A percentile compares a stretch with the other conserved stretches of the same genome.
These are phyloP conservation scores for Penicillium sp. DNA, from an alignment of 2,329 filamentous ascomycete genomes.

Conservation along the genomic window DNA sequence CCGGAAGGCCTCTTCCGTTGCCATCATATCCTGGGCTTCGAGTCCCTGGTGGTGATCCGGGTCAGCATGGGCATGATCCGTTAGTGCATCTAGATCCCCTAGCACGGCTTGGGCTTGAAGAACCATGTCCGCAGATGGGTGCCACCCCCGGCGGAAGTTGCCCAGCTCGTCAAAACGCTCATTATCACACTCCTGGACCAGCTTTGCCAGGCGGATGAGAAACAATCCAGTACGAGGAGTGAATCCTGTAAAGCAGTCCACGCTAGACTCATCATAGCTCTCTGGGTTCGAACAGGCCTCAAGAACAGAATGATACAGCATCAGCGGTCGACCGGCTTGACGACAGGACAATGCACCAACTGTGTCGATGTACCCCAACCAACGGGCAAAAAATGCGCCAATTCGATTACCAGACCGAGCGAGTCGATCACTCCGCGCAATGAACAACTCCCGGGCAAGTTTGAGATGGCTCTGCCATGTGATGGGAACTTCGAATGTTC, in stretches of 20 bases:
- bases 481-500: slow-evolving; percentile 76
- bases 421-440: slow-evolving; percentile 61
- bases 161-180: slow-evolving; percentile 60
- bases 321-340: slow-evolving; percentile 53
- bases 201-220: slow-evolving; percentile 69
- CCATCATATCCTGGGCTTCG: slow-evolving; percentile 53
- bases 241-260: slow-evolving; percentile 80
- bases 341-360: slow-evolving; percentile 69
- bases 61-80: slow-evolving; percentile 39
- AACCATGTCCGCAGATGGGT: slow-evolving; percentile 56
- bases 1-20: slow-evolving; percentile 77
- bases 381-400: slow-evolving; percentile 74
- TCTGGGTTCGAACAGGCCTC: slow-evolving; percentile 52
- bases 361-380: slow-evolving; percentile 83
- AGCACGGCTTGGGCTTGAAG: slow-evolving; percentile 61
- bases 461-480: slow-evolving; percentile 79
- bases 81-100: slow-evolving; percentile 60
- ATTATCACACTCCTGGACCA: slow-evolving; percentile 68
- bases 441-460: slow-evolving; percentile 73
- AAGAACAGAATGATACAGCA: slow-evolving; percentile 48
- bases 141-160: slow-evolving; percentile 57
- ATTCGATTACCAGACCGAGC: slow-evolving; percentile 56
- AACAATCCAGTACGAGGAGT: slow-evolving; percentile 70
- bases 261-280: slow-evolving; percentile 64
- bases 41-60: slow-evolving; percentile 42